Conservation (phyloP, 2,329 filamentous ascomycete species). For the Aspergillus candidus region DNA sequence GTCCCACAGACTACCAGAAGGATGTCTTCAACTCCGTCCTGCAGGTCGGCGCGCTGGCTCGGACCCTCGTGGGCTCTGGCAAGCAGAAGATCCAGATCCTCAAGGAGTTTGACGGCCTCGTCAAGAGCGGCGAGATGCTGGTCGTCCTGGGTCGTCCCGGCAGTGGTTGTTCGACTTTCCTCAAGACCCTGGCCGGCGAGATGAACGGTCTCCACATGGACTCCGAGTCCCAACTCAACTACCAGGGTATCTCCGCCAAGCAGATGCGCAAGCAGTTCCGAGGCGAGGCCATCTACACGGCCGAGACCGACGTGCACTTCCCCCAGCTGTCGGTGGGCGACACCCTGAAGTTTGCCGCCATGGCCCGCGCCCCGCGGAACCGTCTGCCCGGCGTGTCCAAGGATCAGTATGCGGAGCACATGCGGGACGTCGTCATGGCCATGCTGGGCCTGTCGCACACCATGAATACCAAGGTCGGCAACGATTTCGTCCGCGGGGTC, state of each 20-base stretch:
- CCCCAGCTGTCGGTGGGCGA: slow-evolving; percentile 71
- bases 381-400: slow-evolving; percentile 35
- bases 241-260: slow-evolving; percentile 50
- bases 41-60: slow-evolving; percentile 29
- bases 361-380: slow-evolving; percentile 51
- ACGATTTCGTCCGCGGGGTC: slow-evolving; percentile 56
- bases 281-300: slow-evolving; percentile 80
- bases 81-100: slow-evolving; percentile 55
- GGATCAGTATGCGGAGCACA: slow-evolving; percentile 36
- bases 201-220: slow-evolving; percentile 74
- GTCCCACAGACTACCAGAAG: slow-evolving; percentile 61
- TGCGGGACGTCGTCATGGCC: slow-evolving; percentile 42
- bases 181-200: slow-evolving; percentile 80
- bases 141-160: slow-evolving; percentile 50
- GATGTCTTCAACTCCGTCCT: slow-evolving; percentile 36
- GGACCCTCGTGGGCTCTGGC: slow-evolving; percentile 28
- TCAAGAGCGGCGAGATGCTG: slow-evolving; percentile 54
- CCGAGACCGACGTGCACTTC: slow-evolving; percentile 78
- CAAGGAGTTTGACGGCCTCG: slow-evolving; percentile 57
- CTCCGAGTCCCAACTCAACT: slow-evolving; percentile 68
- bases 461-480: slow-evolving; percentile 40
- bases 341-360: slow-evolving; percentile 72
- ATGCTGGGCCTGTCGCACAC: slow-evolving; percentile 48
- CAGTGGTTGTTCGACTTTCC: slow-evolving; percentile 67
- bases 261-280: slow-evolving; percentile 62